Evolutionary conservation across 1,284 basidiomycete species (phyloP).

Genomic region (Ustanciosporium gigantosporum): DNA sequence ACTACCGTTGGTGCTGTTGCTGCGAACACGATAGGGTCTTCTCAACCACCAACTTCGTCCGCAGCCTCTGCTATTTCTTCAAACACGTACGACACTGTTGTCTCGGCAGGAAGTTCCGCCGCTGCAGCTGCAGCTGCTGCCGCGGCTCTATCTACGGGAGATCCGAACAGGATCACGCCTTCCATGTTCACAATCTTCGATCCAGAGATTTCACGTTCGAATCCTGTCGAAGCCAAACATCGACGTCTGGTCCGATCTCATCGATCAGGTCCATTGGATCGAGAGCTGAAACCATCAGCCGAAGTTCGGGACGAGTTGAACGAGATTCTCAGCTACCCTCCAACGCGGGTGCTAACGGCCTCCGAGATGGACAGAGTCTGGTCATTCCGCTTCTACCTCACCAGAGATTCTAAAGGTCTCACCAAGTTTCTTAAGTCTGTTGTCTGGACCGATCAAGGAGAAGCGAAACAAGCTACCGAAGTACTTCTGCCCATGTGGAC

Average conservation of each 20-base stretch:
- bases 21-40: not conserved
- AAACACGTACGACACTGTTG: not conserved
- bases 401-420: constrained; percentile 80
- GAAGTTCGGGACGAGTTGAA: constrained; percentile 91
- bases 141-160: constrained; percentile 59
- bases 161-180: constrained; percentile 63
- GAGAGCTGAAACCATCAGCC: constrained; percentile 92
- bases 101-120: constrained; percentile 2
- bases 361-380: constrained; percentile 96
- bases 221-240: constrained; percentile 97
- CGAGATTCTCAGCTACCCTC: constrained; percentile 85
- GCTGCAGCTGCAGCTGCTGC: constrained; percentile 32
- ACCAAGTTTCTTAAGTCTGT: constrained; percentile 99
- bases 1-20: not conserved
- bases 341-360: constrained; percentile 81
- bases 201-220: constrained; percentile 84
- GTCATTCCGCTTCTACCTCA: constrained; percentile 97
- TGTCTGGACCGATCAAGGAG: constrained; percentile 91
- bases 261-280: constrained; percentile 87
- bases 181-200: constrained; percentile 83
- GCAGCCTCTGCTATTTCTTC: not conserved
- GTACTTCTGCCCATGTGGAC: constrained; percentile 94
- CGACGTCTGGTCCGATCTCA: constrained; percentile 91
- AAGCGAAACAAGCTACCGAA: constrained; percentile 97
- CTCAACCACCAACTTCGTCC: not conserved